phyloP scores from a whole-genome alignment of 306 rosid genomes.

The Leucaena leucocephala region DNA sequence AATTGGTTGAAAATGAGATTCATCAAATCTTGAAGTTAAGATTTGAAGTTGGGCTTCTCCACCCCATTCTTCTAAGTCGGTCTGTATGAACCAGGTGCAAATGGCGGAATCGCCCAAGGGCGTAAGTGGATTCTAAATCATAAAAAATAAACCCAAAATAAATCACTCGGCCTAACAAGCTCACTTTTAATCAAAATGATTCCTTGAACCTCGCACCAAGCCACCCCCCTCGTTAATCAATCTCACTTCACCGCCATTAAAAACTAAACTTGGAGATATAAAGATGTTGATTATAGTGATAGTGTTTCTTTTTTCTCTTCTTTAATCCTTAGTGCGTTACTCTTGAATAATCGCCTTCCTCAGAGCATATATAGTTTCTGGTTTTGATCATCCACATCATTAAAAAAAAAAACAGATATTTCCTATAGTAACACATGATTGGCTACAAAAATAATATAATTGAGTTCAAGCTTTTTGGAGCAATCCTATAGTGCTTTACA shows the following conservation, averaged over 20 bases:
- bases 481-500: not conserved
- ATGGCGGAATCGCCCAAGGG: not conserved
- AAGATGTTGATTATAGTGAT: not conserved
- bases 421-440: not conserved
- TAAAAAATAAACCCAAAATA: not conserved
- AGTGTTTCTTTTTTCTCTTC: not conserved
- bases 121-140: not conserved
- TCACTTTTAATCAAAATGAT: not conserved
- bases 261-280: not conserved
- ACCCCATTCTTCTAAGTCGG: not conserved
- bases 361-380: not conserved
- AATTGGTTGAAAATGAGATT: not conserved
- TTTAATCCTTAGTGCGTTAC: not conserved
- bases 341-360: not conserved
- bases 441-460: no score
- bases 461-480: not conserved
- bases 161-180: not conserved
- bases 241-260: not conserved
- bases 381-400: not conserved
- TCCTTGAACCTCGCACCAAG: not conserved
- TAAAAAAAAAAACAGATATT: no score
- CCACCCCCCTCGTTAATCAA: not conserved
- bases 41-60: not conserved
- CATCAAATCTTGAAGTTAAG: not conserved
- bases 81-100: not conserved